phyloP scores from a whole-genome alignment of 352 stramenopile genomes.

The Globisporangium uncinulatum region DNA sequence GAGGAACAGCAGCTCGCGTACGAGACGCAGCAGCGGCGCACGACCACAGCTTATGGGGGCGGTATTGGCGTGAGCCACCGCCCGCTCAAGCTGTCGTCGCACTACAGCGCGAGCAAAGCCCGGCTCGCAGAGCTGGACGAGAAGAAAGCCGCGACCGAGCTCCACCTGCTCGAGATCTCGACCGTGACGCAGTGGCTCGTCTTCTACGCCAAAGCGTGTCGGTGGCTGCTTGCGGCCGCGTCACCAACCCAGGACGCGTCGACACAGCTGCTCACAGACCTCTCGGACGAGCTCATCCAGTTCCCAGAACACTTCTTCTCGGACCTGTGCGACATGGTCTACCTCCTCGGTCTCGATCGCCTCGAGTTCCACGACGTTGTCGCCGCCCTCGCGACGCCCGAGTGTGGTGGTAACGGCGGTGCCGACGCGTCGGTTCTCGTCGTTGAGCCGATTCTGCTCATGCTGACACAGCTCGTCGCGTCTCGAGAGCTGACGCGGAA shows the following conservation, averaged over 20 bases:
- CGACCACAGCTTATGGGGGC: background rate
- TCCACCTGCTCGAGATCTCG: slow-evolving; percentile 45
- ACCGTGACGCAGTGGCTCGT: slow-evolving; percentile 53
- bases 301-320: slow-evolving; percentile 76
- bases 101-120: slow-evolving; percentile 56
- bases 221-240: slow-evolving; percentile 44
- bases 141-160: slow-evolving; percentile 42
- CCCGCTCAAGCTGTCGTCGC: slow-evolving; percentile 37
- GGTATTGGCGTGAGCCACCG: slow-evolving; percentile 10
- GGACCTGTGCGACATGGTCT: slow-evolving; percentile 60
- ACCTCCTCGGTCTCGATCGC: slow-evolving; percentile 42
- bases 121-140: slow-evolving; percentile 43
- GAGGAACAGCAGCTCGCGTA: slow-evolving; percentile 46
- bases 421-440: slow-evolving; percentile 14
- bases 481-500: slow-evolving; percentile 58
- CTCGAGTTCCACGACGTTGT: slow-evolving; percentile 30
- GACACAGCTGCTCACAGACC: slow-evolving; percentile 30
- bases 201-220: slow-evolving; percentile 49
- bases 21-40: slow-evolving; percentile 22
- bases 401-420: too few species aligned
- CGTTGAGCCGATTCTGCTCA: slow-evolving; percentile 51
- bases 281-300: slow-evolving; percentile 35
- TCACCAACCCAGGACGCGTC: slow-evolving; percentile 41
- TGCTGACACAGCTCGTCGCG: slow-evolving; percentile 55
- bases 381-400: slow-evolving; percentile 2